Conservation (phyloP, 2,329 filamentous ascomycete species). For the Fusarium hostae region DNA sequence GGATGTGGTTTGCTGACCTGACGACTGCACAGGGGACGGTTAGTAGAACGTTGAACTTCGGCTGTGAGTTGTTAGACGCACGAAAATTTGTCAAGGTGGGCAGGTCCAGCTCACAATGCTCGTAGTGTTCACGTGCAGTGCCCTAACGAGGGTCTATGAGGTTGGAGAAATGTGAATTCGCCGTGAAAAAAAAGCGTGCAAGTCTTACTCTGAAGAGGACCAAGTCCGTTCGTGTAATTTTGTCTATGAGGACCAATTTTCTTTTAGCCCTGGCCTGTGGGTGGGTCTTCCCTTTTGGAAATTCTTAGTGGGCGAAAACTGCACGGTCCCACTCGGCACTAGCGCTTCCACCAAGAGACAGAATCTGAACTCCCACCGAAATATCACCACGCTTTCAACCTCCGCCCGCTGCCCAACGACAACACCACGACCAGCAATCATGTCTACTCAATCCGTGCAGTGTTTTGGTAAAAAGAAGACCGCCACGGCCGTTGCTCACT, state of each 20-base stretch:
- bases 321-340: neutral
- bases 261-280: neutral
- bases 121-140: constrained; percentile 1
- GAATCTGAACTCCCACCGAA: constrained; percentile 17
- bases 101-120: neutral
- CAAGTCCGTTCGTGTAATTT: neutral
- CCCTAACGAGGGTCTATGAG: constrained; percentile 5
- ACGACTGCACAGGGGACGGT: constrained; percentile 55
- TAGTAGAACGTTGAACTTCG: constrained; percentile 21
- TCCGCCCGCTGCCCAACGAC: constrained; percentile 12
- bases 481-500: constrained; percentile 89
- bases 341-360: constrained; percentile 5
- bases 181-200: neutral
- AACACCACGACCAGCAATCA: constrained; percentile 62
- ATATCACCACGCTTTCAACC: constrained; percentile 15
- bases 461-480: constrained; percentile 99
- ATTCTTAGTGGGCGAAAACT: neutral
- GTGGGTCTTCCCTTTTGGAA: neutral
- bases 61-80: constrained; percentile 16
- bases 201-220: neutral
- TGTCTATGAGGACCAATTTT: neutral
- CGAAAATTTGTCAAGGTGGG: constrained; percentile 14
- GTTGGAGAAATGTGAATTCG: neutral
- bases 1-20: constrained; percentile 50
- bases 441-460: constrained; percentile 86